These are phyloP conservation scores for Aspergillus sp. DNA, from an alignment of 2,329 filamentous ascomycete genomes.

Conservation along the genomic window DNA sequence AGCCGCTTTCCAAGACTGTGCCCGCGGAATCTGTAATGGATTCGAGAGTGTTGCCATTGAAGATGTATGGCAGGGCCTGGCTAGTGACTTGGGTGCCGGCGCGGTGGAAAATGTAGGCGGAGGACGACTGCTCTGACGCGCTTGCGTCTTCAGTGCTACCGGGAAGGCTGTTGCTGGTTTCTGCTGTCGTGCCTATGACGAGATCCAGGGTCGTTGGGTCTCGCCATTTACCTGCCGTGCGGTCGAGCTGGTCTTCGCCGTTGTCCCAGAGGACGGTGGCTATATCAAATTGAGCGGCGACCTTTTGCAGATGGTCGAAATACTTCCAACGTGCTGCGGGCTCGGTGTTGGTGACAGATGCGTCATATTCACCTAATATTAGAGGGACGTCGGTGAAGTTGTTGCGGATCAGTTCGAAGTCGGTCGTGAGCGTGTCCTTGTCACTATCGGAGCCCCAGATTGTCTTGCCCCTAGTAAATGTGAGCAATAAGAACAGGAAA, in stretches of 20 bases:
- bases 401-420: constrained; percentile 52
- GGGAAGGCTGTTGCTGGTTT: constrained; percentile 51
- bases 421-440: constrained; percentile 50
- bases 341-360: constrained; percentile 52
- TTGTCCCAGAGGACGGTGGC: constrained; percentile 61
- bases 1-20: constrained; percentile 34
- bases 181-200: constrained; percentile 46
- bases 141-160: constrained; percentile 52
- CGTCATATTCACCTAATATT: constrained; percentile 60
- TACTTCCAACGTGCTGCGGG: constrained; percentile 59
- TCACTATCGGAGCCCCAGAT: constrained; percentile 59
- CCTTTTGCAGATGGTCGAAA: constrained; percentile 54
- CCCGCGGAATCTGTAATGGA: constrained; percentile 41
- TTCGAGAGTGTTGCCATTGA: constrained; percentile 56
- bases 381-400: constrained; percentile 59
- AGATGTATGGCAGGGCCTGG: constrained; percentile 49
- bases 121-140: constrained; percentile 49
- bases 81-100: constrained; percentile 45
- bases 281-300: constrained; percentile 51
- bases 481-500: constrained; percentile 21
- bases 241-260: constrained; percentile 56
- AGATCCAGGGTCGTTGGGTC: constrained; percentile 53
- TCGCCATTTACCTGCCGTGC: constrained; percentile 50
- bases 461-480: constrained; percentile 57
- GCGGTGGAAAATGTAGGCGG: constrained; percentile 58